These are phyloP conservation scores for Fusarium bulbicola DNA, from an alignment of 2,329 filamentous ascomycete genomes.

Conservation along the genomic window DNA sequence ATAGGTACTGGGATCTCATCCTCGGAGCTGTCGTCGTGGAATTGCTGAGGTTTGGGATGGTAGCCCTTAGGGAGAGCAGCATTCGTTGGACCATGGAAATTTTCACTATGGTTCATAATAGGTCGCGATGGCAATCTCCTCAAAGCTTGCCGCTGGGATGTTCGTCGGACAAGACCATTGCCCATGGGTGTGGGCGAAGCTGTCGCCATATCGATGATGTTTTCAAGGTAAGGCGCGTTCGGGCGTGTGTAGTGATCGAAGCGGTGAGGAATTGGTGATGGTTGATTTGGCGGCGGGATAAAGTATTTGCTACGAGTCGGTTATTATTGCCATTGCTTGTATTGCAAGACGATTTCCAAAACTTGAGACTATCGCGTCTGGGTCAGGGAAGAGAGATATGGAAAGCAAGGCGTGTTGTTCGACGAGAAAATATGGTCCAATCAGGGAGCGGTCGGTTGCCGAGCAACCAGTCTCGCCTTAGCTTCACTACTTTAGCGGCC, in stretches of 20 bases:
- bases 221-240: conserved; percentile 33
- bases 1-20: conserved; percentile 92
- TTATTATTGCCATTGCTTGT: conserved; percentile 50
- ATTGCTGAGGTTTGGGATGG: conserved; percentile 58
- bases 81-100: conserved; percentile 49
- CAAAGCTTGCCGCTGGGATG: conserved; percentile 65
- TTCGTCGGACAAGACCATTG: conserved; percentile 60
- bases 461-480: conserved; percentile 41
- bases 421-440: conserved; percentile 41
- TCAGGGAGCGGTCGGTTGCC: conserved; percentile 44
- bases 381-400: conserved; percentile 34
- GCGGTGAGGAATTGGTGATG: conserved; percentile 30
- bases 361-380: conserved; percentile 50
- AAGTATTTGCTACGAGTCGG: conserved; percentile 53
- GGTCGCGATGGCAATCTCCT: conserved; percentile 60
- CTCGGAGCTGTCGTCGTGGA: conserved; percentile 84
- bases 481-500: conserved; percentile 1
- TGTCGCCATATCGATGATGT: conserved; percentile 56
- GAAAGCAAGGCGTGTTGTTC: conserved; percentile 42
- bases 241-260: conserved; percentile 17
- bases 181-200: conserved; percentile 66
- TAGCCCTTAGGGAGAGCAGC: conserved; percentile 46
- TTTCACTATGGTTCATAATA: conserved; percentile 56
- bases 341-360: conserved; percentile 45
- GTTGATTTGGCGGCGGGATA: conserved; percentile 33